Conservation (phyloP, 78 protist genomes). For the Cavenderia fasciculata region DNA sequence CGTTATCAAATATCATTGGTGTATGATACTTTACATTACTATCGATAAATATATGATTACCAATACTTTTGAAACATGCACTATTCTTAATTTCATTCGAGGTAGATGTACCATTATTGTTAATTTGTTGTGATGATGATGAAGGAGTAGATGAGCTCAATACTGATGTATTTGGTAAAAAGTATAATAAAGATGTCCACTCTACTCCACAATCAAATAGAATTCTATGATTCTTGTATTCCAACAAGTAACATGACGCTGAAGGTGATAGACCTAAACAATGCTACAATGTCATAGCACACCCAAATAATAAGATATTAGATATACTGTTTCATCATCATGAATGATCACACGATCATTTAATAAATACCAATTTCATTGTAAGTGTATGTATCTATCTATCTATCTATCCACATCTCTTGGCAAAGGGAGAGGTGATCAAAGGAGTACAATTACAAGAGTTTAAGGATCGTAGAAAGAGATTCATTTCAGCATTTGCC, state of each 20-base stretch:
- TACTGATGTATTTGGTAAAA: conserved; percentile 18
- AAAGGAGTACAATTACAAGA: conserved; percentile 43
- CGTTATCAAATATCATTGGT: no score
- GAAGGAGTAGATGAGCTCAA: not conserved
- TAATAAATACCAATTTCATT: not conserved
- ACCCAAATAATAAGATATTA: no score
- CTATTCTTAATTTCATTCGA: conserved; percentile 19
- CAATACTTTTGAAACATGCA: conserved; percentile 17
- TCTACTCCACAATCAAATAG: conserved; percentile 74
- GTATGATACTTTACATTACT: conserved; percentile 30
- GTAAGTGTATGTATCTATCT: not conserved
- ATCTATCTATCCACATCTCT: conserved; percentile 55
- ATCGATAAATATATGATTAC: conserved; percentile 18
- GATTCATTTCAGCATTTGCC: not conserved
- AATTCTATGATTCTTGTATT: conserved; percentile 42
- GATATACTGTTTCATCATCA: no score
- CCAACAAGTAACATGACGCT: conserved; percentile 50
- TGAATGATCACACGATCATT: no score
- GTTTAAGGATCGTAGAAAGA: conserved; percentile 50
- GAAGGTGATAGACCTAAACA: conserved; percentile 31
- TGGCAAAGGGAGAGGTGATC: conserved; percentile 48
- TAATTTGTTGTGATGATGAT: not conserved
- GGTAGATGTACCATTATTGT: no score
- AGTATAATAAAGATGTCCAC: conserved; percentile 17
- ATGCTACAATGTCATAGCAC: no score